Base-by-base conservation (phyloP, 2,329 filamentous ascomycete species). In the Aphanoascus verrucosus region DNA sequence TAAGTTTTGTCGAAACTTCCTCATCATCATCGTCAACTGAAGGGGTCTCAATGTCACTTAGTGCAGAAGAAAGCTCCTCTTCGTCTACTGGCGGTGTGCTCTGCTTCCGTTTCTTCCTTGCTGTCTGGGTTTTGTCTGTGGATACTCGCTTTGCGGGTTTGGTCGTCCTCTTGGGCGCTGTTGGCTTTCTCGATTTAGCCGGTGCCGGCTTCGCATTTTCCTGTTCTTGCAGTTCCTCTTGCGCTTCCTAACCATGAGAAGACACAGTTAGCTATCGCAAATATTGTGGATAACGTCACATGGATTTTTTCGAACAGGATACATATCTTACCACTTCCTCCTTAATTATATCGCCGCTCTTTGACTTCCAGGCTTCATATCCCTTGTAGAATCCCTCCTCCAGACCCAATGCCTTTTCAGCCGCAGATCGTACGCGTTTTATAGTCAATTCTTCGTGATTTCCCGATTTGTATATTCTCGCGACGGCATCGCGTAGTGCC, bases 361-460 rank as follows among this genome's bases (percentile, higher is more conserved):
- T 68, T 11, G 61, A 57, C 57, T 79, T 83, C 82, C 82, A 84
- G 3, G 63, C 61, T 1, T 61, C 60, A 55, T 75, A 66, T n/a
- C 59, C 65, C 60, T 79, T 83, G 59, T 82, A 75, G 60, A 80
- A 83, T 2, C 73, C 78, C 5, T 68, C 67, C 6, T 73, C 68
- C 19, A 84, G 66, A 32, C 70, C 72, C 9, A 83, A 64, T 47
- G 73, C 64, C 54, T 73, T 66, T 62, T 82, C 80, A 3, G 74
- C 75, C 20, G 72, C 72, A 31, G 69, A 61, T 47, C 81, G 77
- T 49, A 82, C 75, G 52, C 72, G 71, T 57, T 80, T 82, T 50
- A 82, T 71, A 0, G 80, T 82, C 56, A 82, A 65, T 49, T 79
- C 73, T 5, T 79, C 74, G 32, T 67, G 63, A 17, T 77, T 70